phyloP scores from a whole-genome alignment of 2,329 filamentous ascomycete species.

The Alternaria postmessia region DNA sequence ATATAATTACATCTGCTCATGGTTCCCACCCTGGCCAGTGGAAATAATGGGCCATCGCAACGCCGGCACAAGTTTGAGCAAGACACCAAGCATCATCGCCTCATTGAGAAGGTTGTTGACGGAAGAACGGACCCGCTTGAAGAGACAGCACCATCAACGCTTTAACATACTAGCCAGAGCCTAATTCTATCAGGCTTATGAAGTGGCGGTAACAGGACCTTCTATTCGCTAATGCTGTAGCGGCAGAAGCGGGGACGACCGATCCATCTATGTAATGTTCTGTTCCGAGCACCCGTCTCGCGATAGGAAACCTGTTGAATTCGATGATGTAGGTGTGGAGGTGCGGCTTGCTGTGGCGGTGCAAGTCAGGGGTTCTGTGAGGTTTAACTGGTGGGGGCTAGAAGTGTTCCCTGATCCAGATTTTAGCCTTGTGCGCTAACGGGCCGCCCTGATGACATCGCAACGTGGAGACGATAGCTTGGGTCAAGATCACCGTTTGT shows the following conservation, averaged over 20 bases:
- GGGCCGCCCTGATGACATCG: background rate
- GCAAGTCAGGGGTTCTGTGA: background rate
- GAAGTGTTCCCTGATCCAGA: background rate
- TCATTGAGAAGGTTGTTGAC: slow-evolving; percentile 6
- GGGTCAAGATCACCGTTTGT: background rate
- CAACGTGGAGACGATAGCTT: slow-evolving; percentile 1
- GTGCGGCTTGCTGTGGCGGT: slow-evolving; percentile 6
- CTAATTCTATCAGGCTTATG: background rate
- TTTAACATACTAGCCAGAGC: slow-evolving; percentile 1
- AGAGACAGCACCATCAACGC: slow-evolving; percentile 1
- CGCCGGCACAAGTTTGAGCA: slow-evolving; percentile 11
- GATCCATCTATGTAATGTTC: slow-evolving; percentile 3
- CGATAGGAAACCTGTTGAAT: slow-evolving; percentile 7
- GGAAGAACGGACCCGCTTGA: slow-evolving; percentile 1
- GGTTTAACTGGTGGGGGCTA: background rate
- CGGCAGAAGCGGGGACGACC: slow-evolving; percentile 2
- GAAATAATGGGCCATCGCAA: slow-evolving; percentile 7
- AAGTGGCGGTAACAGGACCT: background rate
- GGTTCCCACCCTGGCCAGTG: background rate
- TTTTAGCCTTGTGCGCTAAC: slow-evolving; percentile 1
- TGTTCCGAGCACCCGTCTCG: slow-evolving; percentile 6
- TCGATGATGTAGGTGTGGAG: slow-evolving; percentile 10
- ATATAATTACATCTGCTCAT: slow-evolving; percentile 11
- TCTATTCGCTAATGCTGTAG: background rate
- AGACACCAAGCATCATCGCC: slow-evolving; percentile 10